Conservation (phyloP, 257 asterid species). For the Avicennia marina region DNA sequence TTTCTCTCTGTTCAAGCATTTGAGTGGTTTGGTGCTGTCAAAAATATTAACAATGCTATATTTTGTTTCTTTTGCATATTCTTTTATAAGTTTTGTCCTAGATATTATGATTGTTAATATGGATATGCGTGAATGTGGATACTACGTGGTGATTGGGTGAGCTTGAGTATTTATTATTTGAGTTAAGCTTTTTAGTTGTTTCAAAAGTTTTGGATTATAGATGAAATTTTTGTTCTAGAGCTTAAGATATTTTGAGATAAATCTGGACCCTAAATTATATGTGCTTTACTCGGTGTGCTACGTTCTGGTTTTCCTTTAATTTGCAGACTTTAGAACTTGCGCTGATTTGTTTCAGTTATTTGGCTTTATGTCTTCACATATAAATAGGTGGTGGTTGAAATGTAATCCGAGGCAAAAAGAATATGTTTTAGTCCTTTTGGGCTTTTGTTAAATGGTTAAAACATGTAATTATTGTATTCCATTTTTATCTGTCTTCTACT, state of each 20-base stretch:
- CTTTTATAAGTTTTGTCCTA: background rate
- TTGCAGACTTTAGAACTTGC: too few species aligned
- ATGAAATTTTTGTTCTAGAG: background rate
- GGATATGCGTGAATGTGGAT: background rate
- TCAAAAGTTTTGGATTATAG: background rate
- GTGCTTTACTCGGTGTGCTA: too few species aligned
- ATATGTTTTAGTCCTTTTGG: too few species aligned
- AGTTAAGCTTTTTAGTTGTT: background rate
- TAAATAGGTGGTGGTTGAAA: too few species aligned
- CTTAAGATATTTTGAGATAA: background rate
- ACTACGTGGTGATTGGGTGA: background rate
- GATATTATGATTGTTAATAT: background rate
- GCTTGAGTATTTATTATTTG: background rate
- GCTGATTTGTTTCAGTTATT: too few species aligned
- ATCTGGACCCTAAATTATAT: background rate
- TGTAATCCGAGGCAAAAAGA: too few species aligned
- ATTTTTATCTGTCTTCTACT: too few species aligned
- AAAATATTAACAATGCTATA: background rate
- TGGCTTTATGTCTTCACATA: too few species aligned
- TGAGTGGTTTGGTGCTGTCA: background rate
- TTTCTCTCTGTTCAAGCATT: too few species aligned
- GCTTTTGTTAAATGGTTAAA: too few species aligned
- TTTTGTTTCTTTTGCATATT: background rate
- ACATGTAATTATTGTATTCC: too few species aligned
- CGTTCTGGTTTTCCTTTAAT: background rate